Evolutionary conservation across 2,329 filamentous ascomycete species (phyloP), one percentile per base, ranked within the genome.

Genomic region (Colletotrichum lentis): DNA sequence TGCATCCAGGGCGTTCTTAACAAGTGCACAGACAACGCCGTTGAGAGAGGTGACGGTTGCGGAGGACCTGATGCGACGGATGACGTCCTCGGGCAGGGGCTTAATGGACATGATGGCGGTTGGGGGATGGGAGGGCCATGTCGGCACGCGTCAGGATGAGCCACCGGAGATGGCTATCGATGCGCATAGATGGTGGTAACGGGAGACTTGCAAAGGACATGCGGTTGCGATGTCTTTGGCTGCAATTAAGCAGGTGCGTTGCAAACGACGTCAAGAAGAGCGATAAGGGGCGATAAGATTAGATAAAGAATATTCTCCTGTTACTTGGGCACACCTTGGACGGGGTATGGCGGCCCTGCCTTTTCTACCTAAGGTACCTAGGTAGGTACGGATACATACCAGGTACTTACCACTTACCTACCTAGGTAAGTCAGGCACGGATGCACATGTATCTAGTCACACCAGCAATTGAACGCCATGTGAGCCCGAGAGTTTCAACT

Each of bases 1-100:
- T 4, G 94, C 93, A 81, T 99, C 96, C 14, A 99, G 83, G 0
- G 93, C 88, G 77, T 99, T 99, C 76, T 91, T 88, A 31, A 96
- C 73, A 11, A 98, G 84, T 53, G 91, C 92, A 63, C 88, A 82
- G 16, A 92, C 81, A 5, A 92, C 93, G 31, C 81, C 86, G 72
- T 90, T 90, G 39, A 98, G 82, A 52, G 89, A 91, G 1, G 89
- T 91, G 72, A 98, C 90, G 63, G 86, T 83, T n/a, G 88, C 88
- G 0, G 95, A 96, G 0, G 95, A 97, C 76, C 90, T 92, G 80
- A 99, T 90, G 76, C 94, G 92, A 55, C 90, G 87, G 73, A 89
- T 84, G 64, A 91, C 92, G 72, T 91, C 84, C 44, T 86, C 80
- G 14, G 93, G 91, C 68, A 97, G 84, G 58, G 84, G 88, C 71